Evolutionary conservation across 1,139 yeast species (phyloP).

Genomic region (Candida mesenterica): DNA sequence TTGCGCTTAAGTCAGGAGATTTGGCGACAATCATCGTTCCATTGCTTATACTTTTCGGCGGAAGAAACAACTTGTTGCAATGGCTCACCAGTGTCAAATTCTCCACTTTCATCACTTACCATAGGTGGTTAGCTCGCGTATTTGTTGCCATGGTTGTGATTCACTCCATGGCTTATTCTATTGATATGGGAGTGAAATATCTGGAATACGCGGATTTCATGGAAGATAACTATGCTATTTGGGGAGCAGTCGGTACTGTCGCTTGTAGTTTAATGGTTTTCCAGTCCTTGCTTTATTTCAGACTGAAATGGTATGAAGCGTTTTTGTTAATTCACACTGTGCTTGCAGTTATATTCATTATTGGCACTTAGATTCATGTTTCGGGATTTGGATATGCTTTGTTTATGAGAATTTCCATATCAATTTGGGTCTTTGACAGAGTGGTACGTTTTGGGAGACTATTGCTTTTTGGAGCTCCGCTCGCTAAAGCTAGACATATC

Average conservation of each 20-base stretch:
- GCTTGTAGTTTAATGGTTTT: constrained; percentile 33
- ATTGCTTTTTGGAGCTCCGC: constrained; percentile 37
- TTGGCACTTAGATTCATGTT: constrained; percentile 45
- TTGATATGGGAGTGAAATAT: constrained; percentile 2
- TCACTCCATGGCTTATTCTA: constrained; percentile 42
- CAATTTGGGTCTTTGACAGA: constrained; percentile 47
- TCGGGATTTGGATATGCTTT: constrained; percentile 37
- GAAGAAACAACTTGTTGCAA: constrained; percentile 42
- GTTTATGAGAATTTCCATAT: constrained; percentile 38
- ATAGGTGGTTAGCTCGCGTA: constrained; percentile 39
- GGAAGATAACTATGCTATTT: constrained; percentile 22
- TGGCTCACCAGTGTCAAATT: constrained; percentile 42
- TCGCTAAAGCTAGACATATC: constrained; percentile 31
- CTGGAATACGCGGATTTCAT: constrained; percentile 10
- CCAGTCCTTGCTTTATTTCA: constrained; percentile 37
- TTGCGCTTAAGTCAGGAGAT: constrained; percentile 34
- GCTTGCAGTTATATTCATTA: constrained; percentile 40
- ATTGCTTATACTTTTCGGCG: constrained; percentile 40
- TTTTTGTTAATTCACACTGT: constrained; percentile 41
- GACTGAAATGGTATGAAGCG: constrained; percentile 44
- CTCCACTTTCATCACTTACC: constrained; percentile 35
- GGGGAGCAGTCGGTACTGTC: constrained; percentile 33
- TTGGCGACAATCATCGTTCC: constrained; percentile 31
- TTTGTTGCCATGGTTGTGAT: constrained; percentile 27
- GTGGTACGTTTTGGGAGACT: constrained; percentile 35